Evolutionary conservation across 306 rosid genomes (phyloP), one percentile per base, ranked within the genome.

Genomic region (Sesbania bispinosa): DNA sequence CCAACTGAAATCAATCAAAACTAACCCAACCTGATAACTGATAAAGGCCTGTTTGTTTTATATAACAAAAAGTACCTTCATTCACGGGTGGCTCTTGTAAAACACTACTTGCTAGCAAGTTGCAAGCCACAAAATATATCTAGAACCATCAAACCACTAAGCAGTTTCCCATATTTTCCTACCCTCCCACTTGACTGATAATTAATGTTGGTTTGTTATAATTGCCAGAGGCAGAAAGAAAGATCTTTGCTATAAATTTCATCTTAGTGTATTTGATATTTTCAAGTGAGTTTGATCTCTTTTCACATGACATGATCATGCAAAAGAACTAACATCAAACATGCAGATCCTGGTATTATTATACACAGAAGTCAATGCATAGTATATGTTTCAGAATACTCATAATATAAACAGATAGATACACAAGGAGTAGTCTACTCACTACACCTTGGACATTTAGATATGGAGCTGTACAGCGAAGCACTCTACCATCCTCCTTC

Each of bases 401-500:
- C 14, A 9, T n/a, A n/a, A 21, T 1, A 62, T 41, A 32, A 29
- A 30, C 67, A 61, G n/a, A 20, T 4, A 61, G 6, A 21, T 13
- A 4, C 30, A 30, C 16, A 36, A 14, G 5, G 36, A 21, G 51
- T 13, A 51, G 18, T 21, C n/a, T n/a, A 3, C 16, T 7, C 11
- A n/a, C 39, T 35, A 6, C 10, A 16, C 4, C 4, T 2, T 16
- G 33, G 11, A 15, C 62, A 46, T 39, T n/a, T 26, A n/a, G 6
- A 63, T 2, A 62, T 10, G 23, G 6, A 63, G 14, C 53, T 23
- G 70, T 14, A 43, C 15, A 41, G 10, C 3, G 11, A 20, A 3
- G 16, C 11, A 4, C n/a, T n/a, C n/a, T n/a, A n/a, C n/a, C n/a
- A 62, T 1, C 39, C 39, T 29, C 21, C n/a, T 32, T 85, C 82